Evolutionary conservation across 2,329 filamentous ascomycete species (phyloP).

Genomic region (Paecilomyces sp.): DNA sequence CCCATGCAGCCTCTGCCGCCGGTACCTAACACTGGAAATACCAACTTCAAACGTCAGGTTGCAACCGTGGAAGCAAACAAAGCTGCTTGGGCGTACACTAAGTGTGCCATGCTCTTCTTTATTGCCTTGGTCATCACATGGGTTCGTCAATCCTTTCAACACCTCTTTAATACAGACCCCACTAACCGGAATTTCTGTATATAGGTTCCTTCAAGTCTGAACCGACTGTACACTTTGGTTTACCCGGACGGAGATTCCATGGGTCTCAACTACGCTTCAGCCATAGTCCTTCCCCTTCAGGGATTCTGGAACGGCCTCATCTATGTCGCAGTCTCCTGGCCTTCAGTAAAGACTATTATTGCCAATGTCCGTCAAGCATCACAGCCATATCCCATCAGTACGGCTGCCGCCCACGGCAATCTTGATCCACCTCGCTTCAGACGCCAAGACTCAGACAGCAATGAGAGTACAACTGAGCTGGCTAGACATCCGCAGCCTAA

Average conservation of each 20-base stretch:
- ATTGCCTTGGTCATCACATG: conserved; percentile 37
- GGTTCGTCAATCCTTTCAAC: conserved; percentile 13
- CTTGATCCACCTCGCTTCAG: not conserved
- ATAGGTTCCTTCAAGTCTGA: conserved; percentile 62
- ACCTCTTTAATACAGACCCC: no score
- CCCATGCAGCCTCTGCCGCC: conserved; percentile 4
- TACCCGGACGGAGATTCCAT: conserved; percentile 48
- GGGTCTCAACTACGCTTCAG: conserved; percentile 61
- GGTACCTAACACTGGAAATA: not conserved
- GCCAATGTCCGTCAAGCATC: not conserved
- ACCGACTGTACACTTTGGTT: conserved; percentile 65
- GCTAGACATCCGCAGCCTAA: not conserved
- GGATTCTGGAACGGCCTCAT: conserved; percentile 81
- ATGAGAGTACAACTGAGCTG: not conserved
- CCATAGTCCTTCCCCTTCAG: conserved; percentile 70
- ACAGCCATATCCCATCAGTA: not conserved
- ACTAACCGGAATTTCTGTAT: not conserved
- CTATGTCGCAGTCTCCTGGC: conserved; percentile 63
- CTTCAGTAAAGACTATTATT: conserved; percentile 46
- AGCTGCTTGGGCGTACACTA: conserved; percentile 32
- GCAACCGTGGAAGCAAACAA: conserved; percentile 22
- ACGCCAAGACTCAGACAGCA: not conserved
- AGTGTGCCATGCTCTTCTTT: conserved; percentile 34
- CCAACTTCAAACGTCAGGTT: conserved; percentile 9
- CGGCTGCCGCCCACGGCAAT: not conserved